Percentiles rank a stretch among this genome's conserved stretches.
Conservation (phyloP, 129 eudicot genomes). For the carrot (Daucus carota) region DNA sequence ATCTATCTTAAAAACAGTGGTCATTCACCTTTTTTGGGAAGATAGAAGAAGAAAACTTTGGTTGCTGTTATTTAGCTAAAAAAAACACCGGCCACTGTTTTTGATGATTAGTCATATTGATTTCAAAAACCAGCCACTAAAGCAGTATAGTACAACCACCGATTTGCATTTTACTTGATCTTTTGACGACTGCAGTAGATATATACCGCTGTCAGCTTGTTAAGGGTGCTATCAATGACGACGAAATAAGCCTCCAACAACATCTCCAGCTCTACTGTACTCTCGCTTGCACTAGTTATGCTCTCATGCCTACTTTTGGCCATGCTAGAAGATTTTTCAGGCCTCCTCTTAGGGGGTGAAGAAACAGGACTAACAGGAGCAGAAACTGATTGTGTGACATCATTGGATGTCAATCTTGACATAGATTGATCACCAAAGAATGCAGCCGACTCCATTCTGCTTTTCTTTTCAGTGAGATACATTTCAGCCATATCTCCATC, state of each 20-base stretch:
- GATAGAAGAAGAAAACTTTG: too few relatives aligned
- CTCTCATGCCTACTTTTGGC: constrained; percentile 86
- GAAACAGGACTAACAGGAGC: constrained; percentile 93
- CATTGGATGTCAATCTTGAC: constrained; percentile 53
- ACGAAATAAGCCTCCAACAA: constrained; percentile 93
- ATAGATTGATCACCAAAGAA: constrained; percentile 62
- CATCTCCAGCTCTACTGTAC: constrained; percentile 87
- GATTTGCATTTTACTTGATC: background rate
- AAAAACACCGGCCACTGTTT: too few relatives aligned
- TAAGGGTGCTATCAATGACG: constrained; percentile 85
- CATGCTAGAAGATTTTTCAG: constrained; percentile 65
- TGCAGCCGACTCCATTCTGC: constrained; percentile 48
- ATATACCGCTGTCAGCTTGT: constrained; percentile 75
- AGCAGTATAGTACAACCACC: too few relatives aligned
- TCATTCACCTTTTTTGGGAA: too few relatives aligned
- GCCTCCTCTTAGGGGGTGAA: constrained; percentile 61
- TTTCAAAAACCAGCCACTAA: too few relatives aligned
- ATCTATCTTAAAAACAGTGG: too few relatives aligned
- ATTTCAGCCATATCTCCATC: constrained; percentile 99
- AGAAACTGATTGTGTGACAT: constrained; percentile 48
- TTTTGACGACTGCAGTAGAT: background rate
- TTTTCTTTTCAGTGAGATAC: constrained; percentile 91
- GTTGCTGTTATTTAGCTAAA: too few relatives aligned
- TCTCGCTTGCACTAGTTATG: constrained; percentile 62
- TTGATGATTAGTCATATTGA: too few relatives aligned